These are phyloP conservation scores for Rhodotorula graminis DNA, from an alignment of 768 basidiomycete species.

Conservation along the genomic window DNA sequence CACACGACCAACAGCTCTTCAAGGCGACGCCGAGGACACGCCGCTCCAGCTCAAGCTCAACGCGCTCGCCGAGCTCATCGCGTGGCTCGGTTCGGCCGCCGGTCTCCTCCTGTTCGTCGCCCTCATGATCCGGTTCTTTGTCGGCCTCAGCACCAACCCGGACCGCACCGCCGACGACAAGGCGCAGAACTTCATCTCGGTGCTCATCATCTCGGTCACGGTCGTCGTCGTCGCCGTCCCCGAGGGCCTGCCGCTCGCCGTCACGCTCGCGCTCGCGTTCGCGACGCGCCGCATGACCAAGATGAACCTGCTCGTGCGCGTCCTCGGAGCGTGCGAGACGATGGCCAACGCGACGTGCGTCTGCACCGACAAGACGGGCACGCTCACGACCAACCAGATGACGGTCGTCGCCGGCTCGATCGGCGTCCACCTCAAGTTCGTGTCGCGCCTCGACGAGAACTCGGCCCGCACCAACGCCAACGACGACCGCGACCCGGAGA, in stretches of 20 bases:
- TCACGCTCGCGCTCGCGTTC: constrained; percentile 92
- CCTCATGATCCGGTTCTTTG: constrained; percentile 92
- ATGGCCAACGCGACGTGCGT: constrained; percentile 98
- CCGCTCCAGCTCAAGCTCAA: constrained; percentile 93
- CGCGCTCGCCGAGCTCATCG: constrained; percentile 86
- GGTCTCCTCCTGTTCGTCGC: constrained; percentile 74
- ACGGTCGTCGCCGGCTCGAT: constrained; percentile 91
- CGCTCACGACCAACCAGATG: constrained; percentile 93
- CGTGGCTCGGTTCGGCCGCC: constrained; percentile 76
- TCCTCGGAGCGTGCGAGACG: constrained; percentile 93
- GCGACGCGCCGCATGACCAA: constrained; percentile 98
- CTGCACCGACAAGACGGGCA: constrained; percentile 94
- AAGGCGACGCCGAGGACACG: constrained; percentile 53
- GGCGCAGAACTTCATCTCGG: constrained; percentile 83
- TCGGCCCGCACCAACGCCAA: constrained; percentile 65
- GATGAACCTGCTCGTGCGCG: constrained; percentile 89
- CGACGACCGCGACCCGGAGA: constrained; percentile 48
- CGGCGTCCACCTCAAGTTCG: constrained; percentile 92
- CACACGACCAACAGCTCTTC: background rate
- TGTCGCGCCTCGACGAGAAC: constrained; percentile 69
- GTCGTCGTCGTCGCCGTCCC: constrained; percentile 73
- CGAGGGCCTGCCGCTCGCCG: constrained; percentile 89
- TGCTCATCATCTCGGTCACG: constrained; percentile 90
- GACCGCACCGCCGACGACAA: constrained; percentile 69
- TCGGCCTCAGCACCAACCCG: constrained; percentile 69